Evolutionary conservation across 1,139 yeast species (phyloP), one percentile per base, ranked within the genome.

Genomic region (Candida sanyaensis): DNA sequence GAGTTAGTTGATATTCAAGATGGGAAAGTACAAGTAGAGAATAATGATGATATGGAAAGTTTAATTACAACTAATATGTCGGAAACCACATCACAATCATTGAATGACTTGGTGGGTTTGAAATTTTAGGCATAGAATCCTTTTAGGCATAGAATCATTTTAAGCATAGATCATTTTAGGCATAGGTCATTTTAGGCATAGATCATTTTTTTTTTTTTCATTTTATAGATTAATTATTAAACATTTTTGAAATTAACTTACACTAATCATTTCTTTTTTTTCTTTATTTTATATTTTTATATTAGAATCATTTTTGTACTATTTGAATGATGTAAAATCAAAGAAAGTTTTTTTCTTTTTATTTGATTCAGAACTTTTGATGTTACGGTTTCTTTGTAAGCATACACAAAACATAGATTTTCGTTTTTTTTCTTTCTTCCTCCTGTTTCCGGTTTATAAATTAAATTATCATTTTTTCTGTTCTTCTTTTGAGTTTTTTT

Each of bases 81-180:
- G 6, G 44, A 41, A 34, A 41, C 38, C 30, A 33, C 41, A 7
- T 45, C 49, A 1, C 46, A 38, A 43, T 49, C 53, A 4, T 37
- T 48, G 33, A 47, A 50, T 41, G 56, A 50, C 17, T 49, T 53
- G 30, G 48, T 30, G 36, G 56, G 56, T 1, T 48, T 53, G 21
- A 32, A 46, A 26, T 53, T 53, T 48, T 51, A 32, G 12, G 17
- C 21, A 17, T 17, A 17, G 21, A 17, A n/a, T n/a, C n/a, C n/a
- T 53, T 53, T 48, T 51, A 32, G 12, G 17, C 21, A 17, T 17
- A 17, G 21, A 17, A n/a, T n/a, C n/a, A 26, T 53, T 53, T 48
- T 51, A 32, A 9, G 17, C 21, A 17, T 17, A 17, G 21, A 17
- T n/a, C n/a, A 26, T 53, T 53, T 48, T 51, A 32, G 12, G 17